Percentiles rank a stretch among this genome's conserved stretches.
These are phyloP conservation scores for Globisporangium barbulae DNA, from an alignment of 352 stramenopile species.

Conservation along the genomic window DNA sequence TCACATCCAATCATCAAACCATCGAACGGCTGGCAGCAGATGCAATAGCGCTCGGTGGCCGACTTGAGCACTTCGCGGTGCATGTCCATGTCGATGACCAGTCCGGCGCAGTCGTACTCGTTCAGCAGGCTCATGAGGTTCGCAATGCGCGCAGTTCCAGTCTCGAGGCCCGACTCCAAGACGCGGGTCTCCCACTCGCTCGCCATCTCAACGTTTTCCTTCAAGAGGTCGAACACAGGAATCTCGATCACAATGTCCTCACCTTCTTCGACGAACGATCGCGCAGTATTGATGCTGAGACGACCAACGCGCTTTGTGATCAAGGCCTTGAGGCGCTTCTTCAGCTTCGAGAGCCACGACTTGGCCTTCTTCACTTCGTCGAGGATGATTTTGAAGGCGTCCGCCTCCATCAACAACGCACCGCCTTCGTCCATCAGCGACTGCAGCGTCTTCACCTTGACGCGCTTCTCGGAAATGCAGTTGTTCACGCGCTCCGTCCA, in stretches of 20 bases:
- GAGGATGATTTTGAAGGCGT: constrained; percentile 72
- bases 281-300: constrained; percentile 55
- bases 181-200: constrained; percentile 80
- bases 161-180: constrained; percentile 71
- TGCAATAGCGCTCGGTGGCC: constrained; percentile 89
- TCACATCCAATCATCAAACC: constrained; percentile 89
- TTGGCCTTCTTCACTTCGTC: constrained; percentile 81
- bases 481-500: constrained; percentile 59
- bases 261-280: constrained; percentile 76
- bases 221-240: constrained; percentile 71
- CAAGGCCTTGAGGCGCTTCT: constrained; percentile 75
- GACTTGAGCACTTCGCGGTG: constrained; percentile 89
- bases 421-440: constrained; percentile 53
- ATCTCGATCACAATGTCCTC: constrained; percentile 75
- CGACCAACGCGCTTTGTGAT: constrained; percentile 65
- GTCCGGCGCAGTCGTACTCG: constrained; percentile 72
- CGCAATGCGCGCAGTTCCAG: constrained; percentile 70
- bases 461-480: constrained; percentile 62
- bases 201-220: constrained; percentile 77
- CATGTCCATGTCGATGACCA: constrained; percentile 87
- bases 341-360: constrained; percentile 79
- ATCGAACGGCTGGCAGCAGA: constrained; percentile 89
- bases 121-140: constrained; percentile 65
- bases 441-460: constrained; percentile 51
- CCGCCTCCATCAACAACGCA: constrained; percentile 63